phyloP scores from a whole-genome alignment of 352 stramenopile genomes.

The Discostella stelligera region DNA sequence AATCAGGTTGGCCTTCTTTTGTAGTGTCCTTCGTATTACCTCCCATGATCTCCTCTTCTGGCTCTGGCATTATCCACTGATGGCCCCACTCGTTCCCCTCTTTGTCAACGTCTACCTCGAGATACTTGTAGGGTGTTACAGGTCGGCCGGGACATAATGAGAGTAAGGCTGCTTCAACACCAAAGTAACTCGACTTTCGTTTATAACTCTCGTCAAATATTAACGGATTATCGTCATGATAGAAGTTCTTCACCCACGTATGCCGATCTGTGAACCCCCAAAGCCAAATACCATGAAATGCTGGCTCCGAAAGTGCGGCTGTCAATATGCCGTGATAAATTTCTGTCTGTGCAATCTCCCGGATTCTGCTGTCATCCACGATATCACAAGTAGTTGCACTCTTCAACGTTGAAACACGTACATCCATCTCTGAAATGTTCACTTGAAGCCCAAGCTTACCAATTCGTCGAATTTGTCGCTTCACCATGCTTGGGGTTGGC shows the following conservation, averaged over 20 bases:
- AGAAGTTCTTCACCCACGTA: conserved; percentile 81
- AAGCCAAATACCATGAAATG: conserved; percentile 82
- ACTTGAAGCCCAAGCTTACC: conserved; percentile 81
- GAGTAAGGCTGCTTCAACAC: conserved; percentile 60
- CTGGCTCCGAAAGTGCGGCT: conserved; percentile 74
- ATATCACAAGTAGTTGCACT: background rate
- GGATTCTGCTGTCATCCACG: conserved; percentile 20
- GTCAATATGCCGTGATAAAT: conserved; percentile 82
- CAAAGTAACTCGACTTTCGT: conserved; percentile 69
- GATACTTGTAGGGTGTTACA: conserved; percentile 37
- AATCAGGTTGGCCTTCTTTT: conserved; percentile 49
- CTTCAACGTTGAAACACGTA: conserved; percentile 67
- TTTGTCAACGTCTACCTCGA: conserved; percentile 57
- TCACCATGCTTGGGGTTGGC: conserved; percentile 78
- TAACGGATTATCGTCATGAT: conserved; percentile 74
- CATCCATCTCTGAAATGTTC: conserved; percentile 86
- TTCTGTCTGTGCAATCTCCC: conserved; percentile 66
- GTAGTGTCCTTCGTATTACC: conserved; percentile 28
- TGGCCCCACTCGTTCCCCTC: conserved; percentile 67
- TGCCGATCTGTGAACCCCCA: conserved; percentile 84
- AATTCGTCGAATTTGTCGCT: conserved; percentile 80
- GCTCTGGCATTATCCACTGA: conserved; percentile 69
- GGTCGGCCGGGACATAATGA: conserved; percentile 53
- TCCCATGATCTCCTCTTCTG: conserved; percentile 18
- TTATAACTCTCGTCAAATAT: conserved; percentile 79